phyloP scores from a whole-genome alignment of 2,329 filamentous ascomycete species.

The Diaporthe longicolla region DNA sequence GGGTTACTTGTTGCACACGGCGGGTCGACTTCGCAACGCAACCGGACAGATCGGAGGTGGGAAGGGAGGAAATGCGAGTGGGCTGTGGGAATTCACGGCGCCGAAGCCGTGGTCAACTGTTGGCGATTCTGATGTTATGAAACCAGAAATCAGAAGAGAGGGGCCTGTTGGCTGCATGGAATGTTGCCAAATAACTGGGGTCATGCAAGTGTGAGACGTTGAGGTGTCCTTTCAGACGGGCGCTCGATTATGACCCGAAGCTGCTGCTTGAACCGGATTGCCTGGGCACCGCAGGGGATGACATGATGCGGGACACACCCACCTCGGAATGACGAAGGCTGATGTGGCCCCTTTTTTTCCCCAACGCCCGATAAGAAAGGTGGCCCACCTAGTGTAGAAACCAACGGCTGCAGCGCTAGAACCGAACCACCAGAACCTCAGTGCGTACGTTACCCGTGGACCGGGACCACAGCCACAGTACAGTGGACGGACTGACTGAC shows the following conservation, averaged over 20 bases:
- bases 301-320: conserved; percentile 30
- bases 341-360: conserved; percentile 26
- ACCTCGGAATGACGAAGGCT: conserved; percentile 28
- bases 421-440: background rate
- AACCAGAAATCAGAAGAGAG: background rate
- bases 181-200: conserved; percentile 2
- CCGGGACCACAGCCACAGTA: background rate
- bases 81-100: conserved; percentile 11
- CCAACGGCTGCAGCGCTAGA: background rate
- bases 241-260: conserved; percentile 9
- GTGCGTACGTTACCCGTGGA: background rate
- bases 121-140: background rate
- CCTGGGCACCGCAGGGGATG: conserved; percentile 12
- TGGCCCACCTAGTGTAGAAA: conserved; percentile 9
- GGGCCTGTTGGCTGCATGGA: conserved; percentile 1
- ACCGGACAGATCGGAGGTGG: conserved; percentile 18
- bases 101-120: conserved; percentile 4
- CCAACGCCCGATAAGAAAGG: background rate
- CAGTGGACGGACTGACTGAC: background rate
- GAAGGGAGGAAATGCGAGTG: conserved; percentile 12
- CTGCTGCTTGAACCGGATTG: background rate
- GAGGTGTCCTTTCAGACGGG: conserved; percentile 39
- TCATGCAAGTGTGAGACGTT: conserved; percentile 20
- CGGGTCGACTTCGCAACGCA: conserved; percentile 16
- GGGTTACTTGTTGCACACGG: conserved; percentile 1